A percentile compares a stretch with the other conserved stretches of the same genome.
Evolutionary conservation across 1,139 yeast species (phyloP).

Genomic region (Suhomyces choctaworum): DNA sequence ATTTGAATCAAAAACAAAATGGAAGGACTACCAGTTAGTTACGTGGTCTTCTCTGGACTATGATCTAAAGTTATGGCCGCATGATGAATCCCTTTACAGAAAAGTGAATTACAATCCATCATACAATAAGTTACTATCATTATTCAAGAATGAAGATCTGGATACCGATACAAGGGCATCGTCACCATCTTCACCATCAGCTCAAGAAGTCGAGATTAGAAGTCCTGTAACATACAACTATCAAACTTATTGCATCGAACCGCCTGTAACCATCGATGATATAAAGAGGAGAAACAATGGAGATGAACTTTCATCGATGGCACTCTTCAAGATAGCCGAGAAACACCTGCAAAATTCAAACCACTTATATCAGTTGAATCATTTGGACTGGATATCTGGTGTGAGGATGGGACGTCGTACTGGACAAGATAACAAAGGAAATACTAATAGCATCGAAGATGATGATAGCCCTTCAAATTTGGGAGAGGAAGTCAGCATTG

Average conservation of each 20-base stretch:
- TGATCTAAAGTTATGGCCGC: constrained; percentile 82
- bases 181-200: constrained; percentile 1
- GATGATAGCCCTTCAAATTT: constrained; percentile 64
- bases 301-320: constrained; percentile 39
- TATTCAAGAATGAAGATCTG: constrained; percentile 21
- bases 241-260: constrained; percentile 41
- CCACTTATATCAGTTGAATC: constrained; percentile 50
- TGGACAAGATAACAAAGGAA: constrained; percentile 31
- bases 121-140: constrained; percentile 31
- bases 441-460: constrained; percentile 22
- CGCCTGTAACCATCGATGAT: constrained; percentile 39
- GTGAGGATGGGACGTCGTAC: constrained; percentile 70
- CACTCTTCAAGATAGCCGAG: constrained; percentile 36
- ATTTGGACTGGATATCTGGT: constrained; percentile 91
- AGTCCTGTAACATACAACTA: constrained; percentile 23
- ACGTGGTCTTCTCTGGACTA: constrained; percentile 89
- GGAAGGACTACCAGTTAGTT: constrained; percentile 82
- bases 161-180: constrained; percentile 17
- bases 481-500: constrained; percentile 88
- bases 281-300: constrained; percentile 32
- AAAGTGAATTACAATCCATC: constrained; percentile 56
- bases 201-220: constrained; percentile 1
- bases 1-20: constrained; percentile 51
- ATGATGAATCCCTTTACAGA: constrained; percentile 57
- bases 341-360: constrained; percentile 28